These are phyloP conservation scores for Chondrostereum purpureum DNA, from an alignment of 1,284 basidiomycete genomes.

Conservation along the genomic window DNA sequence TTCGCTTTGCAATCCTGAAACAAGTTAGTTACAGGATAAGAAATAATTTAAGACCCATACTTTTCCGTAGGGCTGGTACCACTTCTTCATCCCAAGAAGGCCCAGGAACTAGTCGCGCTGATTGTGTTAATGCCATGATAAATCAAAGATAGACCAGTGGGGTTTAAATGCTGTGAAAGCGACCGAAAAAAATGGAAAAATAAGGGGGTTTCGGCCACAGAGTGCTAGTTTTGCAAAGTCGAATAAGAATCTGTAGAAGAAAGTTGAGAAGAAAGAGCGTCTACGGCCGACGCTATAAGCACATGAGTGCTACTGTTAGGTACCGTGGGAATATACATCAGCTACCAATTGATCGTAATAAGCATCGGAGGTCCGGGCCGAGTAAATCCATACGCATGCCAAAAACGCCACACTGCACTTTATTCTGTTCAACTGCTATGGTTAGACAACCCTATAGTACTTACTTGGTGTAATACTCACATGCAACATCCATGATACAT, in stretches of 20 bases:
- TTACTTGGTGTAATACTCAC: too few relatives aligned
- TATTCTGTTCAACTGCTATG: too few relatives aligned
- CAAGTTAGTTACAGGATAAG: conserved; percentile 9
- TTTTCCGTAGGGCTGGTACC: conserved; percentile 64
- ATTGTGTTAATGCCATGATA: conserved; percentile 44
- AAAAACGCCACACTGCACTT: too few relatives aligned
- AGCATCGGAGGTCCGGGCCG: too few relatives aligned
- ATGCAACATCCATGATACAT: too few relatives aligned
- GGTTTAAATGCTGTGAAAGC: not conserved
- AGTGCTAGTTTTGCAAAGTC: not conserved
- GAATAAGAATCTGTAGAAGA: not conserved
- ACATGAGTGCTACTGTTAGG: not conserved
- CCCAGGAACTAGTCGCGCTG: conserved; percentile 37
- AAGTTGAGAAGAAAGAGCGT: not conserved
- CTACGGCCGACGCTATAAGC: not conserved
- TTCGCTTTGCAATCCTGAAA: conserved; percentile 64
- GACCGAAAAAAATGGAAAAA: not conserved
- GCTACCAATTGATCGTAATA: not conserved
- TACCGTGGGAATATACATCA: not conserved
- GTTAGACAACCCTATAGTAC: too few relatives aligned
- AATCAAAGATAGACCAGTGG: not conserved
- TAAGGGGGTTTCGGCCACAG: not conserved
- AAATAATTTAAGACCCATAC: conserved; percentile 30
- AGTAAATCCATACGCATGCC: too few relatives aligned
- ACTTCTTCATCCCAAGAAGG: conserved; percentile 68